Percentiles rank a stretch among this genome's conserved stretches.
Conservation (phyloP, 495 filamentous ascomycete genomes). For the Penicillium herquei region DNA sequence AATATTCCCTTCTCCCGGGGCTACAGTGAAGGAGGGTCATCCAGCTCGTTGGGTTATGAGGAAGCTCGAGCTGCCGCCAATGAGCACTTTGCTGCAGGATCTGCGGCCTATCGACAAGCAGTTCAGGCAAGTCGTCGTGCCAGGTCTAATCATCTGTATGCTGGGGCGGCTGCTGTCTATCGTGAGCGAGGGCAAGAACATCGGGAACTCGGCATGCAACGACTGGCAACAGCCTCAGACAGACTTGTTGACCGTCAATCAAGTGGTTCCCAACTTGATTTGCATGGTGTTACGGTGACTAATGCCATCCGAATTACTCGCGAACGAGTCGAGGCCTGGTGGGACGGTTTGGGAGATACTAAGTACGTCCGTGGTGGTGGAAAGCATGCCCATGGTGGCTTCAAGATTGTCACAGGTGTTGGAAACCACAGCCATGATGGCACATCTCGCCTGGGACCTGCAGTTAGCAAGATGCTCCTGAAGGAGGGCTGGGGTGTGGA, state of each 20-base stretch:
- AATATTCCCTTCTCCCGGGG: slow-evolving; percentile 8
- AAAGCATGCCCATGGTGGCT: slow-evolving; percentile 45
- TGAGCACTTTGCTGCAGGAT: slow-evolving; percentile 40
- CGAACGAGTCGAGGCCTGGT: slow-evolving; percentile 70
- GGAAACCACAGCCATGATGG: slow-evolving; percentile 80
- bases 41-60: slow-evolving; percentile 23
- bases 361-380: slow-evolving; percentile 47
- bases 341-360: slow-evolving; percentile 65
- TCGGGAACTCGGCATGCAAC: slow-evolving; percentile 40
- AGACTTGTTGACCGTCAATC: slow-evolving; percentile 61
- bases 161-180: slow-evolving; percentile 67
- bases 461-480: slow-evolving; percentile 73
- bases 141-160: slow-evolving; percentile 64
- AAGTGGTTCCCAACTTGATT: slow-evolving; percentile 57
- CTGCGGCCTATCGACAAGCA: slow-evolving; percentile 58
- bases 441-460: slow-evolving; percentile 69
- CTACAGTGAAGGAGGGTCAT: not conserved
- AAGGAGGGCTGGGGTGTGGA: slow-evolving; percentile 82
- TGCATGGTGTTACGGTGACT: slow-evolving; percentile 80
- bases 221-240: slow-evolving; percentile 55
- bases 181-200: slow-evolving; percentile 55
- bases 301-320: slow-evolving; percentile 76
- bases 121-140: slow-evolving; percentile 58
- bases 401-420: slow-evolving; percentile 75
- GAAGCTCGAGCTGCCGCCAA: slow-evolving; percentile 27